Percentiles rank a stretch among this genome's conserved stretches.
These are phyloP conservation scores for Jimgerdemannia lactiflua DNA, from an alignment of 192 early-diverging fungal species.

Conservation along the genomic window DNA sequence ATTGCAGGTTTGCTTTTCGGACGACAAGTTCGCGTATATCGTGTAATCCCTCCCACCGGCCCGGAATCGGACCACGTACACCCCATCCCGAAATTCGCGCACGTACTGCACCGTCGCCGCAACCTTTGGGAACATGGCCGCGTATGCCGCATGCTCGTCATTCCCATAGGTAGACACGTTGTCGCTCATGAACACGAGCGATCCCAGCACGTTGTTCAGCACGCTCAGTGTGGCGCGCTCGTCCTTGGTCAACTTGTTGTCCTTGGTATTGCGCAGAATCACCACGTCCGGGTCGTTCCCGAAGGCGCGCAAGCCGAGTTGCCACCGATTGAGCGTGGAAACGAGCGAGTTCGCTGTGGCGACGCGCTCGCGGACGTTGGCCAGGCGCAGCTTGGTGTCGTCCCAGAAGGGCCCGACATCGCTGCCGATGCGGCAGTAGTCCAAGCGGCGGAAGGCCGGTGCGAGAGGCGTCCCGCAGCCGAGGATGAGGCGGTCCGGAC, in stretches of 20 bases:
- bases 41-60: conserved; percentile 16
- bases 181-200: conserved; percentile 49
- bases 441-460: conserved; percentile 36
- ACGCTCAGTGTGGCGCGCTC: conserved; percentile 41
- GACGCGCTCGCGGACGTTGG: conserved; percentile 49
- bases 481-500: conserved; percentile 37
- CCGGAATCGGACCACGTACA: conserved; percentile 33
- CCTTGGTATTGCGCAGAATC: conserved; percentile 36
- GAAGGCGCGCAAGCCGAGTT: conserved; percentile 43
- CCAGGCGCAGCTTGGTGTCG: conserved; percentile 36
- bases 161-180: conserved; percentile 25
- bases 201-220: conserved; percentile 45
- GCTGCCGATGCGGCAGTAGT: conserved; percentile 49
- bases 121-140: conserved; percentile 37
- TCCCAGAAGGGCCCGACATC: conserved; percentile 49
- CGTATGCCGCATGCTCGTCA: conserved; percentile 31
- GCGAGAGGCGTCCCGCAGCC: conserved; percentile 49
- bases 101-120: conserved; percentile 9
- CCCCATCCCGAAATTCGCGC: conserved; percentile 21
- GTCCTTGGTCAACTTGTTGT: conserved; percentile 32
- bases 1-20: conserved; percentile 32
- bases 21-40: conserved; percentile 35
- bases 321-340: conserved; percentile 43
- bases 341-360: conserved; percentile 44
- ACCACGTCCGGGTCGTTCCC: conserved; percentile 53